phyloP scores from a whole-genome alignment of 164 flowering plant genomes.

The Magnolia sinica region DNA sequence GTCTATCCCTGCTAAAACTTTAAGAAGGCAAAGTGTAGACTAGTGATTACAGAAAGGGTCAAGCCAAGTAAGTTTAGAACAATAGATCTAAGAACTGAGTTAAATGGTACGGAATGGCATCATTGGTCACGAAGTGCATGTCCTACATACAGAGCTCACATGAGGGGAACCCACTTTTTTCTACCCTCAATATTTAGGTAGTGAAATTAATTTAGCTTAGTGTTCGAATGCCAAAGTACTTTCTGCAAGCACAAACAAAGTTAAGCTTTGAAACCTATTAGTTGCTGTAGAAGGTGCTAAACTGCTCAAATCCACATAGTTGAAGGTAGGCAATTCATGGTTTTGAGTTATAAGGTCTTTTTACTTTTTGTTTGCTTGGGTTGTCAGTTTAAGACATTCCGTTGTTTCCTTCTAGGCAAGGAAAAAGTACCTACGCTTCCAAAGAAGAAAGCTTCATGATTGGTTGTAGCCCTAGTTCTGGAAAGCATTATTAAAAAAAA shows the following conservation, averaged over 20 bases:
- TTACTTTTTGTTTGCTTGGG: not conserved
- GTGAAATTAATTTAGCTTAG: slow-evolving; percentile 39
- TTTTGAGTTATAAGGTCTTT: not conserved
- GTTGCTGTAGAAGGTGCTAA: slow-evolving; percentile 99
- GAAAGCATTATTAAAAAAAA: too few species aligned
- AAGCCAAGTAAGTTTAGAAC: slow-evolving; percentile 33
- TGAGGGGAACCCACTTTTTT: slow-evolving; percentile 52
- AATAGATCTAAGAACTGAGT: slow-evolving; percentile 43
- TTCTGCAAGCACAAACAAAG: slow-evolving; percentile 96
- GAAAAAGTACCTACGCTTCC: slow-evolving; percentile 66
- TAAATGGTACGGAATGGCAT: slow-evolving; percentile 98
- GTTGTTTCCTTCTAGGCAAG: slow-evolving; percentile 59
- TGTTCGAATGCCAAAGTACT: slow-evolving; percentile 57
- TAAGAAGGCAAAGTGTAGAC: slow-evolving; percentile 28
- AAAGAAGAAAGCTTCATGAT: slow-evolving; percentile 94
- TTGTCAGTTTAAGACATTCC: not conserved
- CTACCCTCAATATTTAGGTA: slow-evolving; percentile 26
- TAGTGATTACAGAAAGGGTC: slow-evolving; percentile 19
- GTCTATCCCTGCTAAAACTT: slow-evolving; percentile 27
- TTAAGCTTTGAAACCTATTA: slow-evolving; percentile 82
- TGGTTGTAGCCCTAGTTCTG: slow-evolving; percentile 67
- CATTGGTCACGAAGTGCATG: slow-evolving; percentile 75
- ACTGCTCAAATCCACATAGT: slow-evolving; percentile 76
- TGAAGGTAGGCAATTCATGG: slow-evolving; percentile 54
- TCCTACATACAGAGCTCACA: slow-evolving; percentile 68